phyloP scores from a whole-genome alignment of 345 rosid genomes.

The Orychophragmus violaceus region DNA sequence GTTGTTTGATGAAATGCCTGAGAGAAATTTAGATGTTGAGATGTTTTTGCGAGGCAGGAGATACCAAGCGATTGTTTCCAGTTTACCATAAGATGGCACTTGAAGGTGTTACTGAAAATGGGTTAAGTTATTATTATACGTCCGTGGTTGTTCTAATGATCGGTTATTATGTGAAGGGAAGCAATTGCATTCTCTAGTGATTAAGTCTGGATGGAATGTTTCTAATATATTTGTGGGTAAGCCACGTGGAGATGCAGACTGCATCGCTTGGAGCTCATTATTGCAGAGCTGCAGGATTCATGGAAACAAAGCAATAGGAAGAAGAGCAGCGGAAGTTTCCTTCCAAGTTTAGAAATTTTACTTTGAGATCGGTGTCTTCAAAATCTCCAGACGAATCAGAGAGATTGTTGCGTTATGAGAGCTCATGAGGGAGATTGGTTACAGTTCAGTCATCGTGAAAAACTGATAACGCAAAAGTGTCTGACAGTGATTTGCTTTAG shows the following conservation, averaged over 20 bases:
- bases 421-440: slow-evolving; percentile 51
- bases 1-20: slow-evolving; percentile 61
- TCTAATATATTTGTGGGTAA: slow-evolving; percentile 48
- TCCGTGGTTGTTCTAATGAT: slow-evolving; percentile 47
- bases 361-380: slow-evolving; percentile 59
- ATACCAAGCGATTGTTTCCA: slow-evolving; percentile 32
- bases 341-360: slow-evolving; percentile 65
- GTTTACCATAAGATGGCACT: slow-evolving; percentile 38
- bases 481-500: slow-evolving; percentile 16
- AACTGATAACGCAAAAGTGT: background rate
- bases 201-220: slow-evolving; percentile 50
- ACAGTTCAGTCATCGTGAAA: slow-evolving; percentile 44
- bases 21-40: slow-evolving; percentile 50
- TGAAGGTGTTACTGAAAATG: slow-evolving; percentile 48
- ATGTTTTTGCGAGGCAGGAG: slow-evolving; percentile 42
- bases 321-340: slow-evolving; percentile 54
- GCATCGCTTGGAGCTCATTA: slow-evolving; percentile 73
- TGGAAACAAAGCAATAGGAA: slow-evolving; percentile 51
- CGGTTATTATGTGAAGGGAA: slow-evolving; percentile 51
- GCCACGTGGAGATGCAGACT: slow-evolving; percentile 42
- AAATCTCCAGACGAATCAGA: slow-evolving; percentile 43
- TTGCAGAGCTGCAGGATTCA: slow-evolving; percentile 66
- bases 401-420: slow-evolving; percentile 48
- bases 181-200: slow-evolving; percentile 56
- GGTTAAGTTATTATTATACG: slow-evolving; percentile 65